Base-by-base conservation (phyloP, 805 yeast genomes). In the Tetrapisispora taiwanensis region DNA sequence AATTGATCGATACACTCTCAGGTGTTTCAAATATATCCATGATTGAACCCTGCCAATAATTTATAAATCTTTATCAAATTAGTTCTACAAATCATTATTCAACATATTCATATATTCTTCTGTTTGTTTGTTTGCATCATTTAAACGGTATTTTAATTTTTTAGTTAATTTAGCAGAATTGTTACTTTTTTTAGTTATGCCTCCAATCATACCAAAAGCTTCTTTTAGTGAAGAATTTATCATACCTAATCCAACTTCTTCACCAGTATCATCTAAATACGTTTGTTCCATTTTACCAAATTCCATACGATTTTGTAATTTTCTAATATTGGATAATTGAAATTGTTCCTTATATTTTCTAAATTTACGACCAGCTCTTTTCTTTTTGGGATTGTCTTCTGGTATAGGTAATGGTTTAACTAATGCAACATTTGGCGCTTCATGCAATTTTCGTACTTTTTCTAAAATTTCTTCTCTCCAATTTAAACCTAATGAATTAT, bases 181-280 rank as follows among this genome's bases (percentile, higher is more conserved):
- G 40, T 73, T 73, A 1, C 63, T 58, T 50, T 70, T 73, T 15
- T 66, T 55, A 47, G 58, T 53, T 48, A 36, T 28, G 47, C 45
- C 49, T n/a, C 48, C 39, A 1, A 43, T 19, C 1, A 58, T 46
- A 13, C 62, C 62, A 17, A 59, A 49, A 14, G 49, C 54, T 36
- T 48, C 43, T 32, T 48, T 46, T 18, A 54, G 19, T 34, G 56
- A 40, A 1, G 59, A 43, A 26, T 46, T 49, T 12, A 78, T 70
- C 86, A 85, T 78, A 3, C 95, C 95, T 40, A 87, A 55, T 0
- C 95, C 95, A 28, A 83, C 68, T 54, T 86, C 95, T 43, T 85
- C 88, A 10, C 94, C 95, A 57, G 69, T 81, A 0, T 78, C 70
- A 48, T 83, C 88, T 48, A 68, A 66, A 3, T 71, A 66, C 1